Evolutionary conservation across 495 filamentous ascomycete genomes (phyloP).

Genomic region (Jackrogersella multiformis): DNA sequence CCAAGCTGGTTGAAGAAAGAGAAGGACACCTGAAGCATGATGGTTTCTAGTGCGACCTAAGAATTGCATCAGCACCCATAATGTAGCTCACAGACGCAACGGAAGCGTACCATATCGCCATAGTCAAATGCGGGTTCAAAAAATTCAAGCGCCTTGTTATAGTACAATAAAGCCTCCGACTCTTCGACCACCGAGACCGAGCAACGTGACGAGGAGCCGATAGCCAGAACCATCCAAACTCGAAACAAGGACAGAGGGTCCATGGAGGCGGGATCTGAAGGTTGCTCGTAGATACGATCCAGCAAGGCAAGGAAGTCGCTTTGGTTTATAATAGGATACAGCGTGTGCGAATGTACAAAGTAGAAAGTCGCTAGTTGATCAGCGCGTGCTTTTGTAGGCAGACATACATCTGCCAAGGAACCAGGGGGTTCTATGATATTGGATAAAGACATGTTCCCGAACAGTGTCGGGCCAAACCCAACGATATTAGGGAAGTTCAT

Average conservation of each 20-base stretch:
- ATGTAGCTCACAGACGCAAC: not conserved
- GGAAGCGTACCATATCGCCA: slow-evolving; percentile 48
- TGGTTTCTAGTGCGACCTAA: slow-evolving; percentile 50
- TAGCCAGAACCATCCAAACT: slow-evolving; percentile 56
- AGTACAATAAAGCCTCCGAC: slow-evolving; percentile 49
- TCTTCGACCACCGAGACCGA: slow-evolving; percentile 53
- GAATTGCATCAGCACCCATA: not conserved
- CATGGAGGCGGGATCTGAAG: slow-evolving; percentile 40
- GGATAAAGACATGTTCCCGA: slow-evolving; percentile 36
- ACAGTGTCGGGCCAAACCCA: slow-evolving; percentile 24
- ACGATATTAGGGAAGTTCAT: slow-evolving; percentile 25
- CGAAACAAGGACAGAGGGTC: slow-evolving; percentile 48
- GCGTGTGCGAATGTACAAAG: slow-evolving; percentile 55
- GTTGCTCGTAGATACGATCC: slow-evolving; percentile 45
- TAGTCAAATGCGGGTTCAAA: slow-evolving; percentile 50
- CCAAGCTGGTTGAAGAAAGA: slow-evolving; percentile 56
- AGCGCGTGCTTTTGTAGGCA: slow-evolving; percentile 44
- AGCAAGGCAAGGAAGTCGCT: slow-evolving; percentile 45
- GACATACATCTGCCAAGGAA: slow-evolving; percentile 28
- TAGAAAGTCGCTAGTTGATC: slow-evolving; percentile 50
- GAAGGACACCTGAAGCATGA: slow-evolving; percentile 56
- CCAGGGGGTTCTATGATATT: slow-evolving; percentile 31
- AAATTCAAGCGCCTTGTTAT: slow-evolving; percentile 52
- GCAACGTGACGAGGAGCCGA: slow-evolving; percentile 52
- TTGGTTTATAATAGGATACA: slow-evolving; percentile 51